Evolutionary conservation across 1,284 basidiomycete species (phyloP).

Genomic region (Clitocybe nebularis): DNA sequence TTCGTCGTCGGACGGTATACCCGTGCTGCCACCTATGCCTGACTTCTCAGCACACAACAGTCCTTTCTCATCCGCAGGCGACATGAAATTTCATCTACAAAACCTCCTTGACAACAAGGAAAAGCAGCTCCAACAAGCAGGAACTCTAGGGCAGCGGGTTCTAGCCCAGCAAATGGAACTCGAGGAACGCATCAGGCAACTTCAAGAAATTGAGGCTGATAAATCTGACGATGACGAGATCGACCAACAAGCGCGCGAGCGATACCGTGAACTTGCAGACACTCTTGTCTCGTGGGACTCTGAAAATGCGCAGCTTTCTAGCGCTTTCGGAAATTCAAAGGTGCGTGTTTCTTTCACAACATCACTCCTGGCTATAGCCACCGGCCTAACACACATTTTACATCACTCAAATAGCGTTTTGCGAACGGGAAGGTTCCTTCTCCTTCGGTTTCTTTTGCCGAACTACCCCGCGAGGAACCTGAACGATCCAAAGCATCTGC

Average conservation of each 20-base stretch:
- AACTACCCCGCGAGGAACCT: constrained; percentile 39
- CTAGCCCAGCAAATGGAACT: constrained; percentile 89
- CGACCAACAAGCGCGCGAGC: constrained; percentile 63
- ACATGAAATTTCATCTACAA: constrained; percentile 76
- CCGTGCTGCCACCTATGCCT: constrained; percentile 29
- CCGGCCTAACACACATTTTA: constrained; percentile 8
- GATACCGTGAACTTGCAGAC: constrained; percentile 75
- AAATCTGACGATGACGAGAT: constrained; percentile 57
- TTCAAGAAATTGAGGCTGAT: constrained; percentile 65
- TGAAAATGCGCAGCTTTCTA: constrained; percentile 79
- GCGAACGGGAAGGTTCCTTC: constrained; percentile 33
- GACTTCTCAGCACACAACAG: constrained; percentile 28
- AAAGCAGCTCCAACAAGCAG: constrained; percentile 85
- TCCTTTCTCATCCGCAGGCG: constrained; percentile 48
- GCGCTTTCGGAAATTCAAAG: constrained; percentile 60
- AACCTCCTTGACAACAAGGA: constrained; percentile 83
- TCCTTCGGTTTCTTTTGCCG: constrained; percentile 32
- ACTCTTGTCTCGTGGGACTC: constrained; percentile 78
- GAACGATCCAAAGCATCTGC: constrained; percentile 42
- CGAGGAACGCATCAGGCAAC: constrained; percentile 77
- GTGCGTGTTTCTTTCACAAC: constrained; percentile 37
- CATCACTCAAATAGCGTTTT: constrained; percentile 25
- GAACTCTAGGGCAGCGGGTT: constrained; percentile 86
- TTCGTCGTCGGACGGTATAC: constrained; percentile 26
- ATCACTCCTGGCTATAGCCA: constrained; percentile 1